Evolutionary conservation across 2,329 filamentous ascomycete species (phyloP).

Genomic region (Epicoccum nigrum): DNA sequence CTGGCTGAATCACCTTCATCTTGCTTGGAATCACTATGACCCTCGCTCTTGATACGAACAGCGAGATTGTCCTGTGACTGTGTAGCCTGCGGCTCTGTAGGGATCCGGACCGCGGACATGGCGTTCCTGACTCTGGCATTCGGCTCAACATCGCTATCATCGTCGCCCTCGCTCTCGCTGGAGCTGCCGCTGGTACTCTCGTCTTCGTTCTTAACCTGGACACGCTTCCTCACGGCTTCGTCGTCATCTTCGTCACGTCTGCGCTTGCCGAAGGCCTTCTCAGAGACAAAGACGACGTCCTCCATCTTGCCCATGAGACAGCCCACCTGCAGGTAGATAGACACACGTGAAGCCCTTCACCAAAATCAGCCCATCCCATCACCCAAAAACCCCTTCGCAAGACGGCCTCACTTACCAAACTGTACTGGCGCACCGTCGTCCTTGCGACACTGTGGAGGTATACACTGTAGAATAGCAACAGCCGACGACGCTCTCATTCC

Average conservation of each 20-base stretch:
- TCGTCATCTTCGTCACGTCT: not conserved
- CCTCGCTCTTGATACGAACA: too few relatives aligned
- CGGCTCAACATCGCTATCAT: too few relatives aligned
- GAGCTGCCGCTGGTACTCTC: not conserved
- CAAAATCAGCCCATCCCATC: too few relatives aligned
- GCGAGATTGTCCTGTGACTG: not conserved
- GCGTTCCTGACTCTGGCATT: not conserved
- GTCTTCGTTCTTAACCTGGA: not conserved
- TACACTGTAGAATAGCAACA: too few relatives aligned
- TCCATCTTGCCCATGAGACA: too few relatives aligned
- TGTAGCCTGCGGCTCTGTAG: not conserved
- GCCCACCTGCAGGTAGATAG: too few relatives aligned
- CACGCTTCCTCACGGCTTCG: not conserved
- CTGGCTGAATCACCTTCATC: not conserved
- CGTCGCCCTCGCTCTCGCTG: not conserved
- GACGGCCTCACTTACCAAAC: too few relatives aligned
- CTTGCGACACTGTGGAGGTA: too few relatives aligned
- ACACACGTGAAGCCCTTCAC: too few relatives aligned
- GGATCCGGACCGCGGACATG: not conserved
- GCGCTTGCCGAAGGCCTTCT: not conserved
- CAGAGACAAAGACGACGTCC: not conserved
- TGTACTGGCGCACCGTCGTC: too few relatives aligned
- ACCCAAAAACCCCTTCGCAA: too few relatives aligned
- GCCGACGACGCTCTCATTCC: too few relatives aligned
- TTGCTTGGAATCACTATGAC: not conserved